phyloP scores from a whole-genome alignment of 768 basidiomycete genomes.

The Trametes meyenii region DNA sequence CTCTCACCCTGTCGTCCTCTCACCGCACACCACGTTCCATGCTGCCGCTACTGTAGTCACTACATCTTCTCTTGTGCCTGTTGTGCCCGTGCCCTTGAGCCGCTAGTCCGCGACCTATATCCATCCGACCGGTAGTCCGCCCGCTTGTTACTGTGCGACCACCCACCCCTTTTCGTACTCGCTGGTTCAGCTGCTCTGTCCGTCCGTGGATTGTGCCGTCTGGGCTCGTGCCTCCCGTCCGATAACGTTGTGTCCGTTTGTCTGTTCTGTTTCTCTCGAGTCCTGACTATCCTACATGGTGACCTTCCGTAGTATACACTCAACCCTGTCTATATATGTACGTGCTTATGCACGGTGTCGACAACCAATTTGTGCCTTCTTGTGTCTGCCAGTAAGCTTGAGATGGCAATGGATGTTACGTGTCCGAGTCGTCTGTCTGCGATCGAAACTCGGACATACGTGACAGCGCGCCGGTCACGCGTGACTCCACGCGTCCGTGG shows the following conservation, averaged over 20 bases:
- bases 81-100: conserved; percentile 13
- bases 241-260: conserved; percentile 1
- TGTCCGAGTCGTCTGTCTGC: background rate
- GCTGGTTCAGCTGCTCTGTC: conserved; percentile 3
- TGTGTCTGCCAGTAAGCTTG: background rate
- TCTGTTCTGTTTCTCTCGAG: conserved; percentile 6
- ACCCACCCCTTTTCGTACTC: background rate
- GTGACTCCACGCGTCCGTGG: conserved; percentile 20
- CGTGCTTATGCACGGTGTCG: conserved; percentile 14
- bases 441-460: too few relatives aligned
- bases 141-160: background rate
- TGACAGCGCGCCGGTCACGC: conserved; percentile 17
- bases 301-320: conserved; percentile 18
- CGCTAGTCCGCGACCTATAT: conserved; percentile 18
- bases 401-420: background rate
- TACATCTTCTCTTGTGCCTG: conserved; percentile 7
- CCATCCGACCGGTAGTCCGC: conserved; percentile 1
- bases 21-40: conserved; percentile 8
- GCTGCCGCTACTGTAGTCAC: conserved; percentile 13
- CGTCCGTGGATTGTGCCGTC: conserved; percentile 17
- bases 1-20: conserved; percentile 9
- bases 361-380: background rate
- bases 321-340: conserved; percentile 20
- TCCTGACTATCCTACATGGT: conserved; percentile 12
- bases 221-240: conserved; percentile 12